Base-by-base conservation (phyloP, 768 basidiomycete species). In the Leccinum truebloodii region DNA sequence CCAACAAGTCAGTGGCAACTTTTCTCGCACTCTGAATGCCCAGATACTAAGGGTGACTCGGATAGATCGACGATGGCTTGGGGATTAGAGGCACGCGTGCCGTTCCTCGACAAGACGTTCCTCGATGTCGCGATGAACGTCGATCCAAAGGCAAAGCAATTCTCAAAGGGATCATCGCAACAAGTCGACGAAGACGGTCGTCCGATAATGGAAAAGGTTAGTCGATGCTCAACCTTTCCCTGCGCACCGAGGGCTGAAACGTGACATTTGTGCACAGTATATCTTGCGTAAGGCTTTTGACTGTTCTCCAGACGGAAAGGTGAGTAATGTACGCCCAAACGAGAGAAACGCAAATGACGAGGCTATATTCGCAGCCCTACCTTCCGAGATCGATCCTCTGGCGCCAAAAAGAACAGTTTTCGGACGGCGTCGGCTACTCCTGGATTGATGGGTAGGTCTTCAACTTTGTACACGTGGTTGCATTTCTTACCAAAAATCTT, bases 381-480 rank as follows among this genome's bases (percentile, higher is more conserved):
- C 86, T 99, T 55, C 97, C 97, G 13, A 83, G 83, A 59, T 92
- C 91, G 16, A 98, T 99, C 69, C 81, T 99, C 46, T 99, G 97
- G 97, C 84, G 97, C 59, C 97, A 99, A 75, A 99, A 99, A 74
- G 97, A 99, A 77, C 95, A 98, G 70, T 99, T 99, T 79, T 98
- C 95, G 1, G 97, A 99, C 69, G 97, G 97, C 55, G 95, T 97
- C 55, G 95, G 96, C 35, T 98, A 97, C 77, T 95, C 94, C 32
- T 98, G 96, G 95, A 98, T 98, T 69, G 95, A 98, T 69, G 94
- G 95, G 91, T 91, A 69, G 39, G 82, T 68, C 41, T 35, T 55
- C 20, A 13, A 30, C 22, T 22, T 44, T 7, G 26, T 39, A 34
- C 57, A 34, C 3, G 3, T 5, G 2, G 28, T 46, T 12, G 18